phyloP scores from a whole-genome alignment of 169 alveolate species.

The Plasmodium gaboni region DNA sequence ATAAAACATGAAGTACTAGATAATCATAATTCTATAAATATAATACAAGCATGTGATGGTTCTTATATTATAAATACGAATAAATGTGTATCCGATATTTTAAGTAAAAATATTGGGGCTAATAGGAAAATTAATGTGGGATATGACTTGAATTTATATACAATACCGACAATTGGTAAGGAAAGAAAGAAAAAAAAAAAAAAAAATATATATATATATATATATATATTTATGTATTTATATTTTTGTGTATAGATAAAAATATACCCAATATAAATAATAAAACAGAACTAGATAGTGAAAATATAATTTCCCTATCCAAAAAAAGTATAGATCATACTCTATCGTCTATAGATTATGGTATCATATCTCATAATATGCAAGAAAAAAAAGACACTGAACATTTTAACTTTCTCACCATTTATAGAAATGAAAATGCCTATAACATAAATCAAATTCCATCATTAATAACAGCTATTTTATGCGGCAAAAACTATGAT shows the following conservation, averaged over 20 bases:
- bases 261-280: constrained; percentile 1
- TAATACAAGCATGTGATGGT: constrained; percentile 24
- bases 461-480: constrained; percentile 58
- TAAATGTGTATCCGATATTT: constrained; percentile 8
- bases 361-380: constrained; percentile 12
- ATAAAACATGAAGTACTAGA: constrained; percentile 14
- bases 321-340: constrained; percentile 8
- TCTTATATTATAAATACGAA: constrained; percentile 12
- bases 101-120: neutral
- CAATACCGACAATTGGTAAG: constrained; percentile 25
- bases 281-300: constrained; percentile 15
- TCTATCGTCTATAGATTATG: constrained; percentile 22
- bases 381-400: constrained; percentile 23
- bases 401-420: constrained; percentile 28
- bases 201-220: neutral
- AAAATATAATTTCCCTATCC: constrained; percentile 20
- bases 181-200: neutral
- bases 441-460: constrained; percentile 39
- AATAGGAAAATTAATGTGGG: constrained; percentile 55
- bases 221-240: neutral
- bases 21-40: constrained; percentile 24
- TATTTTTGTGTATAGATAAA: constrained; percentile 21
- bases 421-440: constrained; percentile 47
- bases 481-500: constrained; percentile 28
- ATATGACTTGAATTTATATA: constrained; percentile 21